These are phyloP conservation scores for Aegilops tauschii DNA, from an alignment of 176 grass and related monocot species.

Conservation along the genomic window DNA sequence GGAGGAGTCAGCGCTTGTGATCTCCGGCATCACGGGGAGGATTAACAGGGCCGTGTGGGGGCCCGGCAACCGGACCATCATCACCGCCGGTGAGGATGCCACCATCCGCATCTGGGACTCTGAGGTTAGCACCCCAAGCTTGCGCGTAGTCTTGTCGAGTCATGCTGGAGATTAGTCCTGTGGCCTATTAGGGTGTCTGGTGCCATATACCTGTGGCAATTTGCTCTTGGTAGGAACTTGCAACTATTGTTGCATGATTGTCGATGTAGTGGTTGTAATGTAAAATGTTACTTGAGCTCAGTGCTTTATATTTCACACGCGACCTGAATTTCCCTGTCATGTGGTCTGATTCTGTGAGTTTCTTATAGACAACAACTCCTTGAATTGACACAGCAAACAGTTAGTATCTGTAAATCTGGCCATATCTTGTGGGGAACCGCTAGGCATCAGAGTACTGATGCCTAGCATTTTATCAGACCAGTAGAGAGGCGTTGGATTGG, in stretches of 20 bases:
- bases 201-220: not conserved
- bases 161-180: not conserved
- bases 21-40: constrained; percentile 77
- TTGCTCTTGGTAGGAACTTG: not conserved
- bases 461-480: no score
- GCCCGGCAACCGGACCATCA: constrained; percentile 83
- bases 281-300: not conserved
- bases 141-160: not conserved
- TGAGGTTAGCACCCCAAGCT: constrained; percentile 43
- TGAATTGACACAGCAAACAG: not conserved
- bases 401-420: not conserved
- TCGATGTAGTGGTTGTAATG: not conserved
- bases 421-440: no score
- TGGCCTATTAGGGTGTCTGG: not conserved
- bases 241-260: not conserved
- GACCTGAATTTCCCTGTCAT: not conserved
- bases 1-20: constrained; percentile 61
- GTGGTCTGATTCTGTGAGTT: not conserved
- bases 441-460: no score
- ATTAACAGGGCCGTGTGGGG: constrained; percentile 96
- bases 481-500: no score
- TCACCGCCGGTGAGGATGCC: constrained; percentile 85
- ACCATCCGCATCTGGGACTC: constrained; percentile 85
- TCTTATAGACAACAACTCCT: not conserved
- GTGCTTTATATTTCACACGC: not conserved